A percentile compares a stretch with the other conserved stretches of the same genome.
These are phyloP conservation scores for Penicillium ucsense DNA, from an alignment of 495 filamentous ascomycete genomes.

Conservation along the genomic window DNA sequence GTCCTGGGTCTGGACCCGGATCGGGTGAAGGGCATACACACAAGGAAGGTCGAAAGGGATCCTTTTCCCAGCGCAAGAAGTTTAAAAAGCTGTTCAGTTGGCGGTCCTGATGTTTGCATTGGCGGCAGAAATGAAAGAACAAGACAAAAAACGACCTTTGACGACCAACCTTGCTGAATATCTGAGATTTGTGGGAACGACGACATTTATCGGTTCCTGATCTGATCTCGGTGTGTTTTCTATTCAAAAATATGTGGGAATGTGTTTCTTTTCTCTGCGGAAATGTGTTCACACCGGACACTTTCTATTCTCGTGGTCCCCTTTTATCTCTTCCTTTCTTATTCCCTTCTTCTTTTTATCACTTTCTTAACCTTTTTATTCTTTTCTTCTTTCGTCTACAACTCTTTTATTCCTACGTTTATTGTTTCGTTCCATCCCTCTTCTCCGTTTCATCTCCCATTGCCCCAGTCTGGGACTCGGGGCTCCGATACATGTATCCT, in stretches of 20 bases:
- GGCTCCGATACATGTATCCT: neutral
- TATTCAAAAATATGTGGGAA: no score
- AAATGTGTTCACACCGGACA: no score
- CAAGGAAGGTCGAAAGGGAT: conserved; percentile 7
- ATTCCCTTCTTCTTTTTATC: neutral
- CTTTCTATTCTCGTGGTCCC: no score
- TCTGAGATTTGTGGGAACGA: no score
- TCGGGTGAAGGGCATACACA: neutral
- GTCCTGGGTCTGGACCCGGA: neutral
- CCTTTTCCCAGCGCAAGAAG: conserved; percentile 8
- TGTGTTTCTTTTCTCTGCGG: no score
- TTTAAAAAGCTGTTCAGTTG: conserved; percentile 21
- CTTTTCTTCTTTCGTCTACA: conserved; percentile 8
- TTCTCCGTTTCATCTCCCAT: no score
- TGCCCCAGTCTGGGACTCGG: conserved; percentile 7
- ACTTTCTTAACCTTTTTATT: conserved; percentile 4
- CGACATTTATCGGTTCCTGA: no score
- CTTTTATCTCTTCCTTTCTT: neutral
- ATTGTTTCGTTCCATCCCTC: neutral
- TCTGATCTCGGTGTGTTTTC: no score
- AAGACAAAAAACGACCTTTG: no score
- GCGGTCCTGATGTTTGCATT: conserved; percentile 11
- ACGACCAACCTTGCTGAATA: no score
- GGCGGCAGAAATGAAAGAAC: neutral
- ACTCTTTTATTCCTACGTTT: conserved; percentile 6